Conservation (phyloP, 2,329 filamentous ascomycete genomes). For the Gnomoniopsis smithogilvyi region DNA sequence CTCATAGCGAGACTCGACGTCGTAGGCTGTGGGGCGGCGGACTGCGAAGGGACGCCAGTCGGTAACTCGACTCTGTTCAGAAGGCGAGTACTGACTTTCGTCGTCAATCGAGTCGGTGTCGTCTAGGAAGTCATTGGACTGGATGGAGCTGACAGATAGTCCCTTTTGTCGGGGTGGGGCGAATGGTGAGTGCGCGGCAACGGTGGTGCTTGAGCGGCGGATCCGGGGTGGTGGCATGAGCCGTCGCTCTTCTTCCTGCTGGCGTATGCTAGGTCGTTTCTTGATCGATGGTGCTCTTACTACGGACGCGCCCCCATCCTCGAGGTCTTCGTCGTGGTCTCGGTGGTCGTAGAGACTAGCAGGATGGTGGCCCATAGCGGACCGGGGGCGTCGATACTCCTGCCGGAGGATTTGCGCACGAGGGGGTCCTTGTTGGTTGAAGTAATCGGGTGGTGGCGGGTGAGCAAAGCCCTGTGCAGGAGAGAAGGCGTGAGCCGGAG, state of each 20-base stretch:
- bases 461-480: neutral
- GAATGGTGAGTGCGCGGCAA: slow-evolving; percentile 27
- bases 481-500: slow-evolving; percentile 9
- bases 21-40: slow-evolving; percentile 34
- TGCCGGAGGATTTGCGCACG: neutral
- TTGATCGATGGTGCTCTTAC: slow-evolving; percentile 40
- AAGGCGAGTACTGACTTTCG: slow-evolving; percentile 35
- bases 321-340: slow-evolving; percentile 37
- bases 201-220: slow-evolving; percentile 33
- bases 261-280: slow-evolving; percentile 25
- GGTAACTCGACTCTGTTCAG: slow-evolving; percentile 23
- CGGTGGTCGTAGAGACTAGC: neutral
- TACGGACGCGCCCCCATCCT: slow-evolving; percentile 31
- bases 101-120: slow-evolving; percentile 38
- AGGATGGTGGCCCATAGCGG: neutral
- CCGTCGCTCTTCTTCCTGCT: slow-evolving; percentile 42
- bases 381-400: slow-evolving; percentile 9
- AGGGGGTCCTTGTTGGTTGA: neutral
- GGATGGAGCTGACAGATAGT: slow-evolving; percentile 24
- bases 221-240: slow-evolving; percentile 47
- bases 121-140: slow-evolving; percentile 19
- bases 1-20: slow-evolving; percentile 36
- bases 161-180: slow-evolving; percentile 27
- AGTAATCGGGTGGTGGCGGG: slow-evolving; percentile 8
- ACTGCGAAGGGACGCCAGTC: slow-evolving; percentile 25